phyloP scores from a whole-genome alignment of 2,329 filamentous ascomycete genomes.

The Colletotrichum trifolii region DNA sequence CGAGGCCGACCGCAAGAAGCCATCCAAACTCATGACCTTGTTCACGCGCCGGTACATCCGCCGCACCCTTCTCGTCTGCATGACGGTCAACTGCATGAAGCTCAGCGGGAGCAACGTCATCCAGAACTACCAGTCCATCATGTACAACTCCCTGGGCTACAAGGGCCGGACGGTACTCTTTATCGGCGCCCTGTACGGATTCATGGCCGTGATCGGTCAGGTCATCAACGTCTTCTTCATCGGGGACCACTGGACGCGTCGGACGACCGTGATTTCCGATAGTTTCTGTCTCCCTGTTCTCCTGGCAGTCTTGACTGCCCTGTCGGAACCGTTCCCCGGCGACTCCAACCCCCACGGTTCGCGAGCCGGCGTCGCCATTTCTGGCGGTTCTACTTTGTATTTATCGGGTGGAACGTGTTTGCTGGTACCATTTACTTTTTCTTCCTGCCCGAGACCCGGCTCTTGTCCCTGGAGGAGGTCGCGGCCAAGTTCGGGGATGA shows the following conservation, averaged over 20 bases:
- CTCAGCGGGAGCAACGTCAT: slow-evolving; percentile 42
- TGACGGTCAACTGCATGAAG: slow-evolving; percentile 46
- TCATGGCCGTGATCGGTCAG: slow-evolving; percentile 46
- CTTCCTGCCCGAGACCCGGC: slow-evolving; percentile 49
- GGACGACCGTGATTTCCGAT: background rate
- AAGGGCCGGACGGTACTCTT: slow-evolving; percentile 59
- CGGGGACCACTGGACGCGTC: slow-evolving; percentile 44
- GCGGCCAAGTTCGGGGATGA: slow-evolving; percentile 48
- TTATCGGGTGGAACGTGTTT: slow-evolving; percentile 46
- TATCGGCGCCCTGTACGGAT: slow-evolving; percentile 57
- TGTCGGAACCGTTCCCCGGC: slow-evolving; percentile 38
- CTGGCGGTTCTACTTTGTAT: slow-evolving; percentile 48
- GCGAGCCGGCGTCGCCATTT: slow-evolving; percentile 43
- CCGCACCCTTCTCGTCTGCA: slow-evolving; percentile 42
- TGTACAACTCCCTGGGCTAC: slow-evolving; percentile 57
- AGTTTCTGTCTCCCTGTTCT: background rate
- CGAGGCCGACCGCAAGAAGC: slow-evolving; percentile 37
- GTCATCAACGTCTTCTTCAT: slow-evolving; percentile 44
- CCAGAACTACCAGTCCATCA: slow-evolving; percentile 48
- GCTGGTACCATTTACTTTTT: slow-evolving; percentile 46
- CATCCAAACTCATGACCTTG: slow-evolving; percentile 36
- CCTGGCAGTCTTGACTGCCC: slow-evolving; percentile 35
- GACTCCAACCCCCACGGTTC: slow-evolving; percentile 39
- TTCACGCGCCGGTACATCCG: slow-evolving; percentile 44
- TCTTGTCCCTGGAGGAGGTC: slow-evolving; percentile 47